Evolutionary conservation across 2,329 filamentous ascomycete species (phyloP).

Genomic region (Xylariaceae sp.): DNA sequence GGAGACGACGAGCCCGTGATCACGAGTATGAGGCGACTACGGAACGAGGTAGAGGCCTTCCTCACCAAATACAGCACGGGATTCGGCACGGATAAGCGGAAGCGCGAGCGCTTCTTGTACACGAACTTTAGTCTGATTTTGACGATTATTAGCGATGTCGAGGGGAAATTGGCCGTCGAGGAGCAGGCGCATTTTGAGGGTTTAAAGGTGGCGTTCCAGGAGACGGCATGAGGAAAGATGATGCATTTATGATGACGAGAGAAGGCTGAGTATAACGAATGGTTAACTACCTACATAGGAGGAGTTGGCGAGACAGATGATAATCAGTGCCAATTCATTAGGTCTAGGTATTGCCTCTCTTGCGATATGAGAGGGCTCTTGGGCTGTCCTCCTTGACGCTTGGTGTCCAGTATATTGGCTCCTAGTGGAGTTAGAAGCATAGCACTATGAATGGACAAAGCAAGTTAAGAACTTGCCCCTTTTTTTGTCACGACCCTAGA

Average conservation of each 20-base stretch:
- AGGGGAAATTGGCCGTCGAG: slow-evolving; percentile 68
- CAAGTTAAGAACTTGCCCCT: too few species aligned
- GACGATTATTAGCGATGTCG: slow-evolving; percentile 79
- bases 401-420: too few species aligned
- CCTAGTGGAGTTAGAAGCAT: too few species aligned
- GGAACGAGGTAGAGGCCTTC: slow-evolving; percentile 78
- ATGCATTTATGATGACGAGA: neutral
- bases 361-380: too few species aligned
- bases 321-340: too few species aligned
- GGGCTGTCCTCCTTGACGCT: too few species aligned
- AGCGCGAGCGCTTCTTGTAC: slow-evolving; percentile 80
- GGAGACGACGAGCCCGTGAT: slow-evolving; percentile 92
- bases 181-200: slow-evolving; percentile 70
- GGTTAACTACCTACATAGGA: too few species aligned
- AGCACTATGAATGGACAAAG: too few species aligned
- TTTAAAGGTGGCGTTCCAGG: slow-evolving; percentile 55
- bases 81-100: slow-evolving; percentile 68
- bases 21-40: slow-evolving; percentile 69
- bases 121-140: slow-evolving; percentile 96
- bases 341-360: too few species aligned
- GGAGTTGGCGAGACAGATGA: too few species aligned
- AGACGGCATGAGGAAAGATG: slow-evolving; percentile 33
- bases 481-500: too few species aligned
- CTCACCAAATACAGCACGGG: slow-evolving; percentile 69
- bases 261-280: too few species aligned